Evolutionary conservation across 768 basidiomycete species (phyloP).

Genomic region (Suillus ampliporus): DNA sequence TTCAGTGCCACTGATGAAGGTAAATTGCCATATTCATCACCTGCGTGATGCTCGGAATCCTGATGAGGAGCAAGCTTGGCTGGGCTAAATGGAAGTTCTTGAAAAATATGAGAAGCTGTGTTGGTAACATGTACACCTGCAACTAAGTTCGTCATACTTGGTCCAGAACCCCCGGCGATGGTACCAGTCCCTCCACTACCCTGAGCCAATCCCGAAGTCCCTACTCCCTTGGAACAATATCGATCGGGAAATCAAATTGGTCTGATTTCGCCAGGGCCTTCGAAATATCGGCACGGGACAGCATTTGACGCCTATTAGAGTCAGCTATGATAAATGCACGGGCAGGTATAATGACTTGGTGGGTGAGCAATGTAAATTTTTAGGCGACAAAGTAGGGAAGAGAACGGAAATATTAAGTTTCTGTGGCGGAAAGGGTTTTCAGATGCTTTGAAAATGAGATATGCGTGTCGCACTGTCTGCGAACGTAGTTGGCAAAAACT

Average conservation of each 20-base stretch:
- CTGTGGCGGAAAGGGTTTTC: constrained; percentile 52
- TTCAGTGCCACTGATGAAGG: constrained; percentile 31
- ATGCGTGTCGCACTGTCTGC: constrained; percentile 94
- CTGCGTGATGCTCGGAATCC: constrained; percentile 28
- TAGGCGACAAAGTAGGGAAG: not conserved
- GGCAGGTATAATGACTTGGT: constrained; percentile 93
- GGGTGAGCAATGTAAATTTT: constrained; percentile 4
- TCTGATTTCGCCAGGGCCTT: constrained; percentile 91
- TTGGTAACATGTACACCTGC: constrained; percentile 29
- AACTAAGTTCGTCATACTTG: constrained; percentile 22
- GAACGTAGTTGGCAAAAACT: constrained; percentile 11
- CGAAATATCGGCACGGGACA: constrained; percentile 91
- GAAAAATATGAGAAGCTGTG: constrained; percentile 1
- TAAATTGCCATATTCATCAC: constrained; percentile 21
- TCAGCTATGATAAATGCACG: constrained; percentile 96
- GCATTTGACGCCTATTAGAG: constrained; percentile 91
- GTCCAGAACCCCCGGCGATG: not conserved
- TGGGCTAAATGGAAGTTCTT: constrained; percentile 23
- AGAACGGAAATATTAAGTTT: not conserved
- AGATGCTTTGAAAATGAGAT: constrained; percentile 96
- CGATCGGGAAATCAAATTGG: constrained; percentile 97
- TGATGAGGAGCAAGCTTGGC: constrained; percentile 29
- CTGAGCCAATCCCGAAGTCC: constrained; percentile 29
- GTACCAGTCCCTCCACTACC: constrained; percentile 1
- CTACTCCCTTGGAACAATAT: constrained; percentile 91